Evolutionary conservation across 2,329 filamentous ascomycete species (phyloP).

Genomic region (Aspergillus nomiae): DNA sequence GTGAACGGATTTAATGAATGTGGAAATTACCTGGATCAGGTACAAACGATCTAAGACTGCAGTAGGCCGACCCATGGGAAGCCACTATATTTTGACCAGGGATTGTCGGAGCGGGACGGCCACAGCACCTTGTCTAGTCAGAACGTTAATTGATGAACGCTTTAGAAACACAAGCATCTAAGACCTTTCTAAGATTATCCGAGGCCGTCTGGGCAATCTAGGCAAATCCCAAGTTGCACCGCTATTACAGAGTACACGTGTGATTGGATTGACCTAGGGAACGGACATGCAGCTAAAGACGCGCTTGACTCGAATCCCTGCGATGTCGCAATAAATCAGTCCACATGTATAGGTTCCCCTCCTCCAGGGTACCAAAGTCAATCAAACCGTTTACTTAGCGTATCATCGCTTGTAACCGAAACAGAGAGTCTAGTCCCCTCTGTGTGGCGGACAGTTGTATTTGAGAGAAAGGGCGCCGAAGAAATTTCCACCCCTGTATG

Average conservation of each 20-base stretch:
- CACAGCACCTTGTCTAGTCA: background rate
- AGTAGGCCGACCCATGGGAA: background rate
- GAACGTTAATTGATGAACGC: background rate
- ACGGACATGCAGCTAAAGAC: background rate
- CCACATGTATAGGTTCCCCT: background rate
- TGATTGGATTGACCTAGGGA: background rate
- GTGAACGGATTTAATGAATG: background rate
- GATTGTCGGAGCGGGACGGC: background rate
- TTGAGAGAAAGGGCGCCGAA: background rate
- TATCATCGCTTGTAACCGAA: background rate
- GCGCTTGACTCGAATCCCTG: background rate
- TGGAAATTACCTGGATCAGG: background rate
- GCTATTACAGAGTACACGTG: background rate
- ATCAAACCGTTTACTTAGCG: background rate
- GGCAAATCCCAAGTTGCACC: background rate
- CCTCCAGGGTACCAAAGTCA: background rate
- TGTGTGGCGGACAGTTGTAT: background rate
- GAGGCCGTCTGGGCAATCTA: background rate
- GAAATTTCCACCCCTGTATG: background rate
- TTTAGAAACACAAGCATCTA: background rate
- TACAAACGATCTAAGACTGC: background rate
- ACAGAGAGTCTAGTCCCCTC: background rate
- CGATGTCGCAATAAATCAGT: background rate
- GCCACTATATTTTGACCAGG: background rate
- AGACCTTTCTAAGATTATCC: background rate